A percentile compares a stretch with the other conserved stretches of the same genome.
Conservation (phyloP, 139 green algal genomes). For the Picochlorum sp. region DNA sequence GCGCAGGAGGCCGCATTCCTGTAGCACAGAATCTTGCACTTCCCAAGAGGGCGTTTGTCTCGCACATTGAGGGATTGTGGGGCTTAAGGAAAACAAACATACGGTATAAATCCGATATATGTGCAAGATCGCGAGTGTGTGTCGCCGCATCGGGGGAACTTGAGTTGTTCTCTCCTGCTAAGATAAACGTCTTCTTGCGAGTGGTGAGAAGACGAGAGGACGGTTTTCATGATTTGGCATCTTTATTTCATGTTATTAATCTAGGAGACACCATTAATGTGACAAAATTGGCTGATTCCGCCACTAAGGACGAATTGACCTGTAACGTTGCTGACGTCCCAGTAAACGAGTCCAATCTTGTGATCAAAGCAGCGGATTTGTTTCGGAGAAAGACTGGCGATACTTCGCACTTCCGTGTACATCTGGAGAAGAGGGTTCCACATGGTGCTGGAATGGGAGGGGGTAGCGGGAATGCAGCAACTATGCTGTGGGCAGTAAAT, state of each 20-base stretch:
- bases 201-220: slow-evolving; percentile 75
- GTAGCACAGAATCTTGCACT: too few relatives aligned
- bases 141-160: too few relatives aligned
- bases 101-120: too few relatives aligned
- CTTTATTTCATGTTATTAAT: slow-evolving; percentile 95
- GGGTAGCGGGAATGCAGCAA: slow-evolving; percentile 92
- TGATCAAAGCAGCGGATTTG: slow-evolving; percentile 84
- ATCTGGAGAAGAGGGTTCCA: slow-evolving; percentile 85
- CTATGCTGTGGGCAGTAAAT: slow-evolving; percentile 93
- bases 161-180: slow-evolving; percentile 70
- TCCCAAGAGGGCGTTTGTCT: too few relatives aligned
- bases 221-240: slow-evolving; percentile 95
- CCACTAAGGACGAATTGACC: slow-evolving; percentile 52
- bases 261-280: slow-evolving; percentile 88
- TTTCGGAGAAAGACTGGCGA: slow-evolving; percentile 70
- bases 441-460: slow-evolving; percentile 91
- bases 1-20: too few relatives aligned
- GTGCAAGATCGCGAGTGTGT: too few relatives aligned
- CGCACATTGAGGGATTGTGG: too few relatives aligned
- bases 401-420: slow-evolving; percentile 48
- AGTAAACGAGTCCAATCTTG: slow-evolving; percentile 85
- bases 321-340: slow-evolving; percentile 79
- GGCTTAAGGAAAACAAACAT: too few relatives aligned
- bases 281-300: slow-evolving; percentile 19
- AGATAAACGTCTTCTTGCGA: slow-evolving; percentile 96